phyloP scores from a whole-genome alignment of 2,329 filamentous ascomycete species.

The Penicillium polonicum region DNA sequence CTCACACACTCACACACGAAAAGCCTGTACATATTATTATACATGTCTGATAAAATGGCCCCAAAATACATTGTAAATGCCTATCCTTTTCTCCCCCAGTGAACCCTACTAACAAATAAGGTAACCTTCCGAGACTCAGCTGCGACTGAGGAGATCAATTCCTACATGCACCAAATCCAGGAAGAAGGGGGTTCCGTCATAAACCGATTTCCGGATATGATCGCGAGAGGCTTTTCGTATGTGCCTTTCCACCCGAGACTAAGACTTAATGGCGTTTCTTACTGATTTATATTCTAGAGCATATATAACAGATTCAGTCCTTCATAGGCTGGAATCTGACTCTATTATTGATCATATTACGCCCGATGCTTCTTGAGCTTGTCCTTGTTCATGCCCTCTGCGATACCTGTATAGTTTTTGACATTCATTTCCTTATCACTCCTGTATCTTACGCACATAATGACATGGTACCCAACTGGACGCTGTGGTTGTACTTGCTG shows the following conservation, averaged over 20 bases:
- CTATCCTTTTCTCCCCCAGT: neutral
- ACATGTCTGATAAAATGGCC: neutral
- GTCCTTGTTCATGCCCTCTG: no score
- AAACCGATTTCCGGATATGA: constrained; percentile 8
- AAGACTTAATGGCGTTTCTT: neutral
- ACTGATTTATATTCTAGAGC: neutral
- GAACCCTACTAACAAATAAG: neutral
- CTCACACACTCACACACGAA: no score
- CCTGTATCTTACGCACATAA: neutral
- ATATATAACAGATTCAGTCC: neutral
- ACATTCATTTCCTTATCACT: neutral
- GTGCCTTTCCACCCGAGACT: neutral
- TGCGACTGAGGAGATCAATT: constrained; percentile 5
- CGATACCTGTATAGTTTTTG: neutral
- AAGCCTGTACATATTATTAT: neutral
- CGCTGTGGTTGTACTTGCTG: neutral
- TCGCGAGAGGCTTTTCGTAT: constrained; percentile 2
- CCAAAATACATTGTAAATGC: neutral
- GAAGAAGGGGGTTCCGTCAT: neutral
- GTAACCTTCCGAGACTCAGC: constrained; percentile 8
- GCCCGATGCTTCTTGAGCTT: neutral
- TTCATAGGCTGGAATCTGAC: neutral
- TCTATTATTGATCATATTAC: neutral
- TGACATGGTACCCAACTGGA: neutral
- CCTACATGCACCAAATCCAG: neutral